Conservation (phyloP, 1,284 basidiomycete genomes). For the Microbotryum silenes-acaulis region DNA sequence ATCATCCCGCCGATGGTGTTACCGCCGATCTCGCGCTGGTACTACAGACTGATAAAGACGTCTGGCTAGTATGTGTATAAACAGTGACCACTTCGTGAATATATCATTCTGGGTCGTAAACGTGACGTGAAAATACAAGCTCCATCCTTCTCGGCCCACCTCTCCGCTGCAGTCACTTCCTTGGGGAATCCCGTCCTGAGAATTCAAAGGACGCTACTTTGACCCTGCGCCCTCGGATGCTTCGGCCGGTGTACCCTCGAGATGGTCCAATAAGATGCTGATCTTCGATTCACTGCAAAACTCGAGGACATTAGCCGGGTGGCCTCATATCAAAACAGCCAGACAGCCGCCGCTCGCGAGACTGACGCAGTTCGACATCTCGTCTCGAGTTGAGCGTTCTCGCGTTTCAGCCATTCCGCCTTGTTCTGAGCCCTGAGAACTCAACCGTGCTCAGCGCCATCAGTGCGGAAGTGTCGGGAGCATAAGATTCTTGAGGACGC, state of each 20-base stretch:
- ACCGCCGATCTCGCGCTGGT: conserved; percentile 17
- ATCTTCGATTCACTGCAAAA: conserved; percentile 26
- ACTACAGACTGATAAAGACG: neutral
- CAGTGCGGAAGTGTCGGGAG: neutral
- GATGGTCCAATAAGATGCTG: conserved; percentile 28
- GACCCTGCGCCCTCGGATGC: no score
- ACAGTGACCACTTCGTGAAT: no score
- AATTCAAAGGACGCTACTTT: no score
- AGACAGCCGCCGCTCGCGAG: neutral
- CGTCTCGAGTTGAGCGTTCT: conserved; percentile 34
- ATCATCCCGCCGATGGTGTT: conserved; percentile 7
- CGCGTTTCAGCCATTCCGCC: conserved; percentile 35
- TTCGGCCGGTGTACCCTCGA: conserved; percentile 7
- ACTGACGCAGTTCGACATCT: conserved; percentile 30
- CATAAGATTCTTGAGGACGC: neutral
- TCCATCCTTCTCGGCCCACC: no score
- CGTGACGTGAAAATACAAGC: no score
- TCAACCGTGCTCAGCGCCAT: no score
- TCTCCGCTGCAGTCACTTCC: no score
- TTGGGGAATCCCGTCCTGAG: no score
- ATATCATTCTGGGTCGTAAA: no score
- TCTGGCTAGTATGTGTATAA: neutral
- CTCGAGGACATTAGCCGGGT: neutral
- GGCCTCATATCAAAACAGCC: neutral
- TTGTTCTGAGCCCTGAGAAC: conserved; percentile 26